Evolutionary conservation across 139 green algal species (phyloP).

Genomic region (Chlamydomonas incerta): DNA sequence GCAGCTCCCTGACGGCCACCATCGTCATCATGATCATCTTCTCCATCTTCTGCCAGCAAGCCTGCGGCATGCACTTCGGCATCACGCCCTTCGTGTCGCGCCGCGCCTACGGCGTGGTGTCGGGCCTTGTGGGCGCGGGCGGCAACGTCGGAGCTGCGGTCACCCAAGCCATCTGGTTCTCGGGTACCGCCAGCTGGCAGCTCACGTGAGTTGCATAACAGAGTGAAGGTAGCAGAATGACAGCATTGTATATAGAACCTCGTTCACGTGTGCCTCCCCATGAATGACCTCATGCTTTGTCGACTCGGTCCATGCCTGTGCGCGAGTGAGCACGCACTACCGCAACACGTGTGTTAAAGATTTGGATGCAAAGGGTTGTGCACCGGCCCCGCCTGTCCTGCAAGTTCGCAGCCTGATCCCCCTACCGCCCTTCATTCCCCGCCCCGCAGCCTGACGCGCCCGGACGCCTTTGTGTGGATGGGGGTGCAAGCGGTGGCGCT

Average conservation of each 20-base stretch:
- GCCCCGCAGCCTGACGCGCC: constrained; percentile 50
- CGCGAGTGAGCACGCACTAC: no score
- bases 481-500: constrained; percentile 86
- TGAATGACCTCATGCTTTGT: no score
- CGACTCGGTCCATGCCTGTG: no score
- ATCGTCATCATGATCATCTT: constrained; percentile 89
- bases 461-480: constrained; percentile 89
- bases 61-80: constrained; percentile 79
- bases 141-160: constrained; percentile 90
- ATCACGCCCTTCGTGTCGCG: constrained; percentile 93
- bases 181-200: constrained; percentile 22
- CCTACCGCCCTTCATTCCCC: neutral
- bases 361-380: no score
- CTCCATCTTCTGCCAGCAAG: constrained; percentile 83
- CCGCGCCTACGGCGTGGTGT: constrained; percentile 85
- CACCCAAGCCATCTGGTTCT: constrained; percentile 93
- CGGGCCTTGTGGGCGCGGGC: constrained; percentile 91
- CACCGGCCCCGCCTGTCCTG: no score
- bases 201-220: constrained; percentile 34
- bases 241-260: no score
- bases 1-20: constrained; percentile 73
- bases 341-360: no score
- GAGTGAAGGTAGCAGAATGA: no score
- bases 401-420: no score
- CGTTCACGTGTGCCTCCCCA: no score